Evolutionary conservation across 1,284 basidiomycete genomes (phyloP).

Genomic region (Kwoniella shivajii): DNA sequence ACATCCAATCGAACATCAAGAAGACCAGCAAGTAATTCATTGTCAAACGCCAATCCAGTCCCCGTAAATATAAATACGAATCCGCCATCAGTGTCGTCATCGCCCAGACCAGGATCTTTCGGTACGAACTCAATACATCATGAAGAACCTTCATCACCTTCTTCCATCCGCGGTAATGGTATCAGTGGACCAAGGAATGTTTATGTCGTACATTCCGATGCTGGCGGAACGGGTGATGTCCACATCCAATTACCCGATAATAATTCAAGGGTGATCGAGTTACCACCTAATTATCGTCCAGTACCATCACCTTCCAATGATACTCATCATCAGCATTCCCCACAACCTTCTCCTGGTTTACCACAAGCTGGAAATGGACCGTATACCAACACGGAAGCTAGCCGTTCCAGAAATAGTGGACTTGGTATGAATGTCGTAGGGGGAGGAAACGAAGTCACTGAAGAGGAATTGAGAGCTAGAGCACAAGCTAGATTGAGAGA

Average conservation of each 20-base stretch:
- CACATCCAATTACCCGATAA: constrained; percentile 31
- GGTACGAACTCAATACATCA: not conserved
- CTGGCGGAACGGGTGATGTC: constrained; percentile 27
- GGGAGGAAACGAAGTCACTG: not conserved
- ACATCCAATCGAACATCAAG: not conserved
- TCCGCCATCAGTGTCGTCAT: not conserved
- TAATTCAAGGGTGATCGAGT: constrained; percentile 27
- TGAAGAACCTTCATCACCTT: constrained; percentile 8
- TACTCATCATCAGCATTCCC: not conserved
- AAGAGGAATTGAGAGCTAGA: constrained; percentile 29
- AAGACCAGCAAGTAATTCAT: not conserved
- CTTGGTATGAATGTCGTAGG: constrained; percentile 2
- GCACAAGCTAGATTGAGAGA: constrained; percentile 33
- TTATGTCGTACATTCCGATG: constrained; percentile 38
- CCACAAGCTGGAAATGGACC: not conserved
- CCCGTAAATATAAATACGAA: not conserved
- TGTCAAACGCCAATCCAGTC: no score
- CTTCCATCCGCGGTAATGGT: not conserved
- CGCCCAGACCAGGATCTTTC: constrained; percentile 10
- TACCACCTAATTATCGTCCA: constrained; percentile 29
- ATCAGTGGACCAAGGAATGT: constrained; percentile 19
- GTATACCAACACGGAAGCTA: not conserved
- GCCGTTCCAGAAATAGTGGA: constrained; percentile 4
- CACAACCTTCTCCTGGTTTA: not conserved
- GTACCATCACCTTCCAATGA: not conserved